These are phyloP conservation scores for Triticum dicoccoides DNA, from an alignment of 176 grass and related monocot species.

Conservation along the genomic window DNA sequence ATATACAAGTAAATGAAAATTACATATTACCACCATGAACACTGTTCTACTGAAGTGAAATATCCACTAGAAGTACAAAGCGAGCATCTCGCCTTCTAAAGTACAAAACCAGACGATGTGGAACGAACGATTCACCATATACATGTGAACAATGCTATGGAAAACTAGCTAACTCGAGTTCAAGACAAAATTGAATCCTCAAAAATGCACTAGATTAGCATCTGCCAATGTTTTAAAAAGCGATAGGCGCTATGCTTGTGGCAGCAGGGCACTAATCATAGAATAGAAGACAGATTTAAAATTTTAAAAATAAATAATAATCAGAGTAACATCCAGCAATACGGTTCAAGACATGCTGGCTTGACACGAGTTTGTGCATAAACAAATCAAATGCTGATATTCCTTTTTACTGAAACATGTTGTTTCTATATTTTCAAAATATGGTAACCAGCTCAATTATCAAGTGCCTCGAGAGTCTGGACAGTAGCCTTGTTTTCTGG, in stretches of 20 bases:
- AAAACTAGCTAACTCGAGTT: not conserved
- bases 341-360: not conserved
- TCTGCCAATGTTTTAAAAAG: not conserved
- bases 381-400: not conserved
- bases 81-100: not conserved
- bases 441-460: not conserved
- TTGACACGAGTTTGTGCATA: not conserved
- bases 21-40: not conserved
- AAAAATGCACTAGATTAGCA: not conserved
- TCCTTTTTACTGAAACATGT: not conserved
- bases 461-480: not conserved
- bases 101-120: not conserved
- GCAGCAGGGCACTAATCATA: not conserved
- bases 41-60: not conserved
- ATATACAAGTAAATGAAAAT: not conserved
- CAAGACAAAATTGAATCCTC: not conserved
- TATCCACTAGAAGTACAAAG: not conserved
- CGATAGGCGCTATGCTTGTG: not conserved
- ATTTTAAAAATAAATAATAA: not conserved
- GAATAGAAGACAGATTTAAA: not conserved
- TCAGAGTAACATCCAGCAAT: not conserved
- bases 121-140: too few species aligned
- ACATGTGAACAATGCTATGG: not conserved
- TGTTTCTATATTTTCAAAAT: not conserved
- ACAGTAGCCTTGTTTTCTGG: not conserved